These are phyloP conservation scores for Pistacia vera DNA, from an alignment of 345 rosid genomes.

Conservation along the genomic window DNA sequence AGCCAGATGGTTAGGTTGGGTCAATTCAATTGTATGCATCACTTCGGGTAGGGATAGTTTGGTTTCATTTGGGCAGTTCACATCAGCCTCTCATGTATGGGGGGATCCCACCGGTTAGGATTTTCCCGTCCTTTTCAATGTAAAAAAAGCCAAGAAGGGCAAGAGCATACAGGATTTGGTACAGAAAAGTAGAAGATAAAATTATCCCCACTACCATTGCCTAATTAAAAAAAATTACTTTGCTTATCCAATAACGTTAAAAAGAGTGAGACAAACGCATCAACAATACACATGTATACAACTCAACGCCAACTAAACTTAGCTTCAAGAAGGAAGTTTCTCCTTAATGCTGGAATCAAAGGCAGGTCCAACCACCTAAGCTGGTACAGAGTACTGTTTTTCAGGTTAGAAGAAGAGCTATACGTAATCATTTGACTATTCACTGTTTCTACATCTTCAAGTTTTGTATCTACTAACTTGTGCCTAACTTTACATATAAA, in stretches of 20 bases:
- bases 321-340: neutral
- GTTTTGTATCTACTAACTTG: neutral
- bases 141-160: no score
- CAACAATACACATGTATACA: neutral
- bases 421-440: neutral
- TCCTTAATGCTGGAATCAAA: neutral
- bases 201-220: no score
- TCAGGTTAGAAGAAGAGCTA: conserved; percentile 16
- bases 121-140: neutral
- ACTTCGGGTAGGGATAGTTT: neutral
- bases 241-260: neutral
- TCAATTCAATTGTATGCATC: neutral
- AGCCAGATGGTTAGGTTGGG: neutral
- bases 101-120: neutral
- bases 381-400: neutral
- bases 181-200: no score
- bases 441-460: neutral
- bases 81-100: neutral
- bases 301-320: neutral
- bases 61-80: neutral
- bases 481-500: neutral
- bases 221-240: no score
- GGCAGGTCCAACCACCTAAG: conserved; percentile 14
- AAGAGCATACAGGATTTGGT: no score
- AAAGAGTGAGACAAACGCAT: neutral